Conservation (phyloP, 495 filamentous ascomycete genomes). For the Xylaria telfairii region DNA sequence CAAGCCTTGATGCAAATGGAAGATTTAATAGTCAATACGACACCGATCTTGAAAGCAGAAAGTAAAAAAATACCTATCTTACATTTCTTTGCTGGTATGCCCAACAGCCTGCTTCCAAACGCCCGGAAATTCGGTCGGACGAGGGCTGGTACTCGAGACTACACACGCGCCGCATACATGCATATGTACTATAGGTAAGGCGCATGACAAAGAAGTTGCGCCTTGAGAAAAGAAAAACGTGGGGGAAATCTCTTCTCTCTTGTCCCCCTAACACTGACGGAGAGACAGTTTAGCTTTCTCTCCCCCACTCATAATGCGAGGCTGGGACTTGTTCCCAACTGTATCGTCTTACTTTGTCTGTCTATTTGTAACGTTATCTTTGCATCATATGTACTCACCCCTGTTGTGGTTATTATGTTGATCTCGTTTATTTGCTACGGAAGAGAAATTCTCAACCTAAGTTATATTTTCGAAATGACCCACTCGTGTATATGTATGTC, state of each 20-base stretch:
- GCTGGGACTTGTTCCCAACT: not conserved
- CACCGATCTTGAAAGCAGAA: not conserved
- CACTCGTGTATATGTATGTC: not conserved
- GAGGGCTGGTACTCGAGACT: not conserved
- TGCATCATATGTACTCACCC: not conserved
- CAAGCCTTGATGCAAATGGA: not conserved
- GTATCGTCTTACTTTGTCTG: not conserved
- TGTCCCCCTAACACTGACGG: not conserved
- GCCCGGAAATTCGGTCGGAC: not conserved
- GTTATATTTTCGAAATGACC: not conserved
- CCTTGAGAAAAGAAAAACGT: not conserved
- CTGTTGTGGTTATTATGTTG: not conserved
- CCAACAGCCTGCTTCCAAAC: not conserved
- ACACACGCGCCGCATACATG: not conserved
- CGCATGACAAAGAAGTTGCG: not conserved
- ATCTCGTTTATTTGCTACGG: not conserved
- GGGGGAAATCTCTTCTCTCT: not conserved
- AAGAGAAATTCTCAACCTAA: not conserved
- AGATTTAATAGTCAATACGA: not conserved
- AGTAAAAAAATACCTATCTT: not conserved
- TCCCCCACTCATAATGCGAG: not conserved
- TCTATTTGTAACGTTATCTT: not conserved
- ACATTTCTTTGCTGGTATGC: not conserved
- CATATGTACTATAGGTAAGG: not conserved
- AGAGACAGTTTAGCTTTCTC: not conserved